Evolutionary conservation across 495 filamentous ascomycete genomes (phyloP).

Genomic region (Talaromyces proteolyticus): DNA sequence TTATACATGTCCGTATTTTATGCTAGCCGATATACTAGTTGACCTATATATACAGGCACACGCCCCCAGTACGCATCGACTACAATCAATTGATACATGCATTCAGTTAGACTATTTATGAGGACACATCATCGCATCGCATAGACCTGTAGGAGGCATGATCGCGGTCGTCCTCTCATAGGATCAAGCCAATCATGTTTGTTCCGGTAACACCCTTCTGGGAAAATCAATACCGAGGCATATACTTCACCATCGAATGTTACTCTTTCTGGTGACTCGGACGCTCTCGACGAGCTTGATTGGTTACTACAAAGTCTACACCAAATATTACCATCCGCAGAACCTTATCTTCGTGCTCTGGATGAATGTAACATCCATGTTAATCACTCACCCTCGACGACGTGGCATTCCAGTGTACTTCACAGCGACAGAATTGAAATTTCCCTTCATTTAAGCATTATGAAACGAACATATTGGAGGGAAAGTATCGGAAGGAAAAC

Average conservation of each 20-base stretch:
- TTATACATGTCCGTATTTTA: no score
- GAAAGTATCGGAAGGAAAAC: slow-evolving; percentile 52
- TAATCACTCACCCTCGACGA: slow-evolving; percentile 31
- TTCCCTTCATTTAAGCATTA: no score
- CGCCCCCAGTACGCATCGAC: no score
- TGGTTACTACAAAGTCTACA: slow-evolving; percentile 13
- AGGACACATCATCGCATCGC: background rate
- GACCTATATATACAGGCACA: no score
- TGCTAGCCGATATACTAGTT: no score
- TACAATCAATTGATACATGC: no score
- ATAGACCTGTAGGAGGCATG: slow-evolving; percentile 36
- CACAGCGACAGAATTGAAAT: background rate
- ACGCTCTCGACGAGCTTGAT: slow-evolving; percentile 23
- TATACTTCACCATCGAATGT: slow-evolving; percentile 21
- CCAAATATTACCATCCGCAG: slow-evolving; percentile 20
- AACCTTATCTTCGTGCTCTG: background rate
- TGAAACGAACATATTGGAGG: slow-evolving; percentile 18
- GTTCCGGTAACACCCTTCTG: slow-evolving; percentile 9
- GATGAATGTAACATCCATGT: background rate
- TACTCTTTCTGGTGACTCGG: slow-evolving; percentile 27
- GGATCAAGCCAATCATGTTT: slow-evolving; percentile 35
- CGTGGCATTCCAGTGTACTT: slow-evolving; percentile 1
- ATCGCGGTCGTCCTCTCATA: slow-evolving; percentile 38
- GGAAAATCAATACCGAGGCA: slow-evolving; percentile 16
- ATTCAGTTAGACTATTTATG: background rate